Evolutionary conservation across 352 stramenopile genomes (phyloP), one percentile per base, ranked within the genome.

Genomic region (Phytophthora fragariaefolia): DNA sequence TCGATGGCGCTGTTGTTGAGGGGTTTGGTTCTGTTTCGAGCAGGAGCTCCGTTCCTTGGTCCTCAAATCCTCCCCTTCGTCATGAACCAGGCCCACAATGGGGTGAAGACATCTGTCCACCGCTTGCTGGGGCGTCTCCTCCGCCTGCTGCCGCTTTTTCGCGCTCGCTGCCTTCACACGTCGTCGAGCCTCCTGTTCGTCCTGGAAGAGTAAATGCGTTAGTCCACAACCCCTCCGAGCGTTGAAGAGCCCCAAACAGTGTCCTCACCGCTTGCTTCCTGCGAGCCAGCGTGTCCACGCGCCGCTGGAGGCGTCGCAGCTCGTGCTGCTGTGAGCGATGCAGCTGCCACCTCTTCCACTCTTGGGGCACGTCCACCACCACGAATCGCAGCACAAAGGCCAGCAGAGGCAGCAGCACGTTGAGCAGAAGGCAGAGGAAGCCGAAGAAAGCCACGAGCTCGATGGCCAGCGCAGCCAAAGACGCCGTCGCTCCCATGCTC

Each of bases 401-500:
- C 20, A 78, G 30, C 22, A 70, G 32, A 6, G 77, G 77, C 36
- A 85, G 51, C 17, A 82, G 15, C 50, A 88, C 55, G 56, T 79
- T 80, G 51, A 76, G 64, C 18, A 86, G 55, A 60, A 80, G 43
- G 47, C 71, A 85, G 43, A 82, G 52, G 30, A 81, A 73, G 24
- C 80, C 80, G 47, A 85, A 78, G 45, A 87, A 48, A 32, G 80
- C 78, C 45, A 86, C 23, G 27, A 80, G 51, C 43, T 89, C 74
- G 24, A 70, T 51, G 24, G 56, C 63, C 32, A 89, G 49, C 58
- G 28, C 43, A 28, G 51, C 51, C 28, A 66, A 17, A 51, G n/a
- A 36, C 42, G 13, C 24, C 65, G 12, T 24, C 34, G 57, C 61
- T 3, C 9, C 56, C 45, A 40, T 51, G 47, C 10, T 32, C 47